Evolutionary conservation across 2,329 filamentous ascomycete species (phyloP).

Genomic region (Trichophyton simii): DNA sequence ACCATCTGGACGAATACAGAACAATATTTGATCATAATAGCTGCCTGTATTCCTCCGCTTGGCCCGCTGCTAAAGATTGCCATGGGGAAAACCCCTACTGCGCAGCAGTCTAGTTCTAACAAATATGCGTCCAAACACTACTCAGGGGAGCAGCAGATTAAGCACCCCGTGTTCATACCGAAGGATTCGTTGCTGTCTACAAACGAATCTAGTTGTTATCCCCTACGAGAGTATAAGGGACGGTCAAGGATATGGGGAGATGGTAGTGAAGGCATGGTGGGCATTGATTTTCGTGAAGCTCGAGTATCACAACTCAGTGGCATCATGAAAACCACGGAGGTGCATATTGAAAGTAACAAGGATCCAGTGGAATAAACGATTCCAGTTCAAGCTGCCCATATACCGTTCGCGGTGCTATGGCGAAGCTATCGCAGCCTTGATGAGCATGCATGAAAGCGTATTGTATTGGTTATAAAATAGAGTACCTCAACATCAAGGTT

Average conservation of each 20-base stretch:
- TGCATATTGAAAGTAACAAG: neutral
- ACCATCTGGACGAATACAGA: constrained; percentile 8
- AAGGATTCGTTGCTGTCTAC: neutral
- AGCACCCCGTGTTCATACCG: neutral
- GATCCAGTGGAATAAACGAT: neutral
- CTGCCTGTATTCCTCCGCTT: constrained; percentile 10
- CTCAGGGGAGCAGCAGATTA: neutral
- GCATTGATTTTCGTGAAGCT: neutral
- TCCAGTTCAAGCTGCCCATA: neutral
- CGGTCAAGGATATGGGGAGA: constrained; percentile 1
- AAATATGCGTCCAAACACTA: neutral
- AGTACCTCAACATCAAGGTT: too few species aligned
- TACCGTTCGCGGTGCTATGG: too few species aligned
- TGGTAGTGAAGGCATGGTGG: neutral
- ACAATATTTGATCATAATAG: constrained; percentile 13
- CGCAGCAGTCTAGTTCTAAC: neutral
- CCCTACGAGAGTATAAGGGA: constrained; percentile 7
- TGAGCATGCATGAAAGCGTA: too few species aligned
- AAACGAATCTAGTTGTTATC: constrained; percentile 3
- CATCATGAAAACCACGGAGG: constrained; percentile 10
- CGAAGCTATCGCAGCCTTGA: too few species aligned
- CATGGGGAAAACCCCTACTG: neutral
- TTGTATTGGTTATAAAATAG: too few species aligned
- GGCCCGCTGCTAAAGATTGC: constrained; percentile 6
- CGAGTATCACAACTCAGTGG: neutral